phyloP scores from a whole-genome alignment of 176 grass and related monocot species.

The Rhipidocladum racemiflorum region DNA sequence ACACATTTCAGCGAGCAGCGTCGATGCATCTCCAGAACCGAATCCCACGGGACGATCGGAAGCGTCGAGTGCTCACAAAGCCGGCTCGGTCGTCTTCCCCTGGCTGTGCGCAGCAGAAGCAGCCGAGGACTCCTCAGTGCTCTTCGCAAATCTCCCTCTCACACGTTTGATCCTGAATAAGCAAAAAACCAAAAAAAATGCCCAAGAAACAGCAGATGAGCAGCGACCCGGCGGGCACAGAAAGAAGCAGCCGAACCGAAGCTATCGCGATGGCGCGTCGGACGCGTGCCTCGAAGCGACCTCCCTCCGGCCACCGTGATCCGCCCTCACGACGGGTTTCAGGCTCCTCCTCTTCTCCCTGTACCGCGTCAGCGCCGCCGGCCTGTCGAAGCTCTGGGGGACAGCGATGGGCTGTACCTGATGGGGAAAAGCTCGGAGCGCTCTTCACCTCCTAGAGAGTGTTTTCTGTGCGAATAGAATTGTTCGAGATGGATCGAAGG shows the following conservation, averaged over 20 bases:
- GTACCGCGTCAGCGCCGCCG: constrained; percentile 35
- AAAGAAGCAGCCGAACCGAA: not conserved
- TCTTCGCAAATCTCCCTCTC: constrained; percentile 40
- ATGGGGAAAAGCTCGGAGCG: constrained; percentile 9
- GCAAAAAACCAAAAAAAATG: too few relatives aligned
- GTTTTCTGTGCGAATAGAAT: not conserved
- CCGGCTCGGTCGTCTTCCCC: not conserved
- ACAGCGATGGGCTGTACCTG: constrained; percentile 9
- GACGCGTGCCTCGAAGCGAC: constrained; percentile 32
- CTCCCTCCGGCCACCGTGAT: constrained; percentile 33
- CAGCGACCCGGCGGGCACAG: not conserved
- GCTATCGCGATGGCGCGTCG: too few relatives aligned
- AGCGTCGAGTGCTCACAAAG: constrained; percentile 16
- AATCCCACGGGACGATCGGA: not conserved
- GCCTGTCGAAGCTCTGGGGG: constrained; percentile 27
- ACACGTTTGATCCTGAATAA: constrained; percentile 38
- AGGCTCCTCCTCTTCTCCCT: constrained; percentile 39
- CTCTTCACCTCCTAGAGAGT: not conserved
- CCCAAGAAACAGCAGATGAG: not conserved
- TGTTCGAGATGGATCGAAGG: not conserved
- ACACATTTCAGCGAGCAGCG: not conserved
- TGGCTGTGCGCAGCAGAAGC: not conserved
- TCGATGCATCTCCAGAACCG: not conserved
- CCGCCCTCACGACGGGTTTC: constrained; percentile 30
- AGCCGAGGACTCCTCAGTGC: not conserved